Evolutionary conservation across 192 early-diverging fungal species (phyloP).

Genomic region (Coemansia sp.): DNA sequence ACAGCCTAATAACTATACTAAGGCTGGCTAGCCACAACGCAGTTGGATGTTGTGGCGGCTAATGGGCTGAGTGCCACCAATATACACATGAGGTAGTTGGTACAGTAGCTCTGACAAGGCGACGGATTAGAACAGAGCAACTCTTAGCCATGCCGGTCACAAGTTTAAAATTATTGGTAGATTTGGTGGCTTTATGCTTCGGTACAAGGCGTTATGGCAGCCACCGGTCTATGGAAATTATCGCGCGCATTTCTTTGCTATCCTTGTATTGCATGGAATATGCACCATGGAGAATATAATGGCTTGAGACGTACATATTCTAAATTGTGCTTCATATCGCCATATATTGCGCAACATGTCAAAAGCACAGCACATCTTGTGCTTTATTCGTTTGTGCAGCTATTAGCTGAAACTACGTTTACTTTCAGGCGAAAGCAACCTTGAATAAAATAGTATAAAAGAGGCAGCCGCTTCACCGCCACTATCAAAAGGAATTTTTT

Average conservation of each 20-base stretch:
- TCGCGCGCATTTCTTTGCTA: conserved; percentile 17
- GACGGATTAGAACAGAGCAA: too few species aligned
- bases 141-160: neutral
- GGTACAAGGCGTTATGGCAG: neutral
- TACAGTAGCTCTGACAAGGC: neutral
- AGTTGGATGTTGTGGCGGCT: neutral
- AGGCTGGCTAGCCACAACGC: neutral
- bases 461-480: neutral
- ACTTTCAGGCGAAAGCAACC: neutral
- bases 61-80: neutral
- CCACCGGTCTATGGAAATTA: conserved; percentile 8
- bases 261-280: conserved; percentile 1
- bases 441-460: conserved; percentile 7
- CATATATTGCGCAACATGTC: neutral
- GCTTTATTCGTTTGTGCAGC: neutral
- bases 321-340: conserved; percentile 12
- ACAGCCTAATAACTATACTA: neutral
- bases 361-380: neutral
- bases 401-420: neutral
- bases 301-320: conserved; percentile 30
- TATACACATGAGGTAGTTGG: neutral
- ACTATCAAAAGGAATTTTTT: neutral
- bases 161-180: neutral
- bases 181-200: neutral
- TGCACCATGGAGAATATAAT: conserved; percentile 14